phyloP scores from a whole-genome alignment of 768 basidiomycete genomes.

The Austroboletus eburneus region DNA sequence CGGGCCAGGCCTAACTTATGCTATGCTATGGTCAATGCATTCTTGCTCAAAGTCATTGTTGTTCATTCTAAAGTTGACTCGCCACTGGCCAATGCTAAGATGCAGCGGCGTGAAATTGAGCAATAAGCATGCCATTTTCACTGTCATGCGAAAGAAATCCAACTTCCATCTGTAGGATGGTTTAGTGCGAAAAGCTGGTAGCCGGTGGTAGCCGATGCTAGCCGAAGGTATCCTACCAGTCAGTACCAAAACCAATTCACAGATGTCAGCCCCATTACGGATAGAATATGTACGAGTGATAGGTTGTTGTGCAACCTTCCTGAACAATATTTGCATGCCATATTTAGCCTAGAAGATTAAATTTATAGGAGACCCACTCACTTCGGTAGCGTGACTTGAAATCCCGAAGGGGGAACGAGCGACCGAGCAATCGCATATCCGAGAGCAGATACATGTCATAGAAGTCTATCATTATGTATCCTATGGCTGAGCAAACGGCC shows the following conservation, averaged over 20 bases:
- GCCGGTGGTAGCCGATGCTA: too few species aligned
- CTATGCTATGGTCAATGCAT: constrained; percentile 43
- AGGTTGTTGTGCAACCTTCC: constrained; percentile 68
- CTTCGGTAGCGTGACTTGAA: constrained; percentile 56
- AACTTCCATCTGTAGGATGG: too few species aligned
- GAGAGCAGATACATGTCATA: constrained; percentile 67
- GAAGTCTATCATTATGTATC: constrained; percentile 76
- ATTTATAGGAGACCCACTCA: constrained; percentile 36
- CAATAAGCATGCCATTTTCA: constrained; percentile 47
- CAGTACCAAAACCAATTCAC: too few species aligned
- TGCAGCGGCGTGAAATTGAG: constrained; percentile 46
- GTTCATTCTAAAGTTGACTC: constrained; percentile 69
- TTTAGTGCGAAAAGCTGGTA: too few species aligned
- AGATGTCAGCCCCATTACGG: constrained; percentile 63
- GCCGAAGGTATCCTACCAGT: too few species aligned
- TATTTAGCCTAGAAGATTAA: neutral
- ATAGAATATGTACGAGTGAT: constrained; percentile 75
- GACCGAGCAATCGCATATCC: constrained; percentile 57
- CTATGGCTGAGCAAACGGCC: constrained; percentile 57
- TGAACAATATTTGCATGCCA: constrained; percentile 21
- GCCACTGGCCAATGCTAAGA: constrained; percentile 73
- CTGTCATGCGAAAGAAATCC: constrained; percentile 69
- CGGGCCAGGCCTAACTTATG: constrained; percentile 46
- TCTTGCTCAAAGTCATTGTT: constrained; percentile 54
- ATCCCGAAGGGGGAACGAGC: constrained; percentile 45